These are phyloP conservation scores for Aspergillus phoenicis DNA, from an alignment of 2,329 filamentous ascomycete genomes.

Conservation along the genomic window DNA sequence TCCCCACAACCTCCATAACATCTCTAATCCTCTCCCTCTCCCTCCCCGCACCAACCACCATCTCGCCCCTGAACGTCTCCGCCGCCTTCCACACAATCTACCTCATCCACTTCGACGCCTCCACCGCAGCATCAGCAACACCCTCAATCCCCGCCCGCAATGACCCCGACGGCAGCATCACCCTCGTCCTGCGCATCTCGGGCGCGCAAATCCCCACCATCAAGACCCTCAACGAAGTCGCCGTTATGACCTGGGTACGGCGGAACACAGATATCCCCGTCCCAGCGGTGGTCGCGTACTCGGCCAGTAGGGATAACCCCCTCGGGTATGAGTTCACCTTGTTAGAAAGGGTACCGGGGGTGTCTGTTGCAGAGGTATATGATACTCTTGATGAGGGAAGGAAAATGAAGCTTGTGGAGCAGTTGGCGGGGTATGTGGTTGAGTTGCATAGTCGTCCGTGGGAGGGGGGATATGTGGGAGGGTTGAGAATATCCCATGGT, in stretches of 20 bases:
- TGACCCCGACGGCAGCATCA: constrained; percentile 1
- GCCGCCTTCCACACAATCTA: constrained; percentile 10
- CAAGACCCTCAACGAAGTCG: constrained; percentile 45
- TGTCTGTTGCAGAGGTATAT: constrained; percentile 5
- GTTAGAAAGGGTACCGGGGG: constrained; percentile 25
- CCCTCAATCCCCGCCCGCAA: not conserved
- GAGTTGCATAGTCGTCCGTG: not conserved
- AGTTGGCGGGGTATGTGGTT: not conserved
- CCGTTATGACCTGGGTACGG: constrained; percentile 37
- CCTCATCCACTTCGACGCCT: not conserved
- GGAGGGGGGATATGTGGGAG: not conserved
- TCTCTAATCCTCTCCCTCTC: not conserved
- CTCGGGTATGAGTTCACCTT: constrained; percentile 39
- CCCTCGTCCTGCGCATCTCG: constrained; percentile 37
- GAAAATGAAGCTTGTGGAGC: not conserved
- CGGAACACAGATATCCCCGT: constrained; percentile 40
- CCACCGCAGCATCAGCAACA: not conserved
- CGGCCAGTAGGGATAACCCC: constrained; percentile 30
- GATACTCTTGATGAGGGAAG: not conserved
- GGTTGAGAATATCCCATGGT: not conserved
- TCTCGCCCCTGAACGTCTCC: not conserved
- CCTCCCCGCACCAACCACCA: not conserved
- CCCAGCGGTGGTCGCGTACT: constrained; percentile 33
- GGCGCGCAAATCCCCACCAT: constrained; percentile 39
- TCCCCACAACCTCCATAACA: not conserved